Conservation (phyloP, 2,329 filamentous ascomycete genomes). For the Ophiostoma australiae region DNA sequence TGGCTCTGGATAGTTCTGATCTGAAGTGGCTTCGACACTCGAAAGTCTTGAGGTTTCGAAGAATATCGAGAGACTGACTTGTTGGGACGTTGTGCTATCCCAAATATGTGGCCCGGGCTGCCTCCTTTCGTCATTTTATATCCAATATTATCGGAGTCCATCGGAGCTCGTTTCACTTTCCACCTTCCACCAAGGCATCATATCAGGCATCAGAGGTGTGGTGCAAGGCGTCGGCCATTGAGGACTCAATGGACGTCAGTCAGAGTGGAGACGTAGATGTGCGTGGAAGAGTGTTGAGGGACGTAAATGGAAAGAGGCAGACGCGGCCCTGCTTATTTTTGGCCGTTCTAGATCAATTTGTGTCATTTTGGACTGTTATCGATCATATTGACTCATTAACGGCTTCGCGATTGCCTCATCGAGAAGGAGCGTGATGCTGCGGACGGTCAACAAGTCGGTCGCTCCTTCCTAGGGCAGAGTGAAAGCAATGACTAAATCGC, state of each 20-base stretch:
- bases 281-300: neutral
- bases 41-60: too few relatives aligned
- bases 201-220: neutral
- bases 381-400: neutral
- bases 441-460: constrained; percentile 11
- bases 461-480: constrained; percentile 14
- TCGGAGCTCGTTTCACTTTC: neutral
- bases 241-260: constrained; percentile 5
- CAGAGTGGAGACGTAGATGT: constrained; percentile 3
- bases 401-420: neutral
- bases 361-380: too few relatives aligned
- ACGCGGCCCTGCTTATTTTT: neutral
- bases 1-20: neutral
- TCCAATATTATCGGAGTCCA: neutral
- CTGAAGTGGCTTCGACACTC: too few relatives aligned
- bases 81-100: neutral
- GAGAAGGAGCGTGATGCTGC: neutral
- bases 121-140: neutral
- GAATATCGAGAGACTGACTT: neutral
- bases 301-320: neutral
- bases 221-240: neutral
- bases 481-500: neutral
- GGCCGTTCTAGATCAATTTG: too few relatives aligned
- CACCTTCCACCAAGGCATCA: neutral
- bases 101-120: neutral